These are phyloP conservation scores for Blepharisma stoltei DNA, from an alignment of 73 alveolate genomes.

Conservation along the genomic window DNA sequence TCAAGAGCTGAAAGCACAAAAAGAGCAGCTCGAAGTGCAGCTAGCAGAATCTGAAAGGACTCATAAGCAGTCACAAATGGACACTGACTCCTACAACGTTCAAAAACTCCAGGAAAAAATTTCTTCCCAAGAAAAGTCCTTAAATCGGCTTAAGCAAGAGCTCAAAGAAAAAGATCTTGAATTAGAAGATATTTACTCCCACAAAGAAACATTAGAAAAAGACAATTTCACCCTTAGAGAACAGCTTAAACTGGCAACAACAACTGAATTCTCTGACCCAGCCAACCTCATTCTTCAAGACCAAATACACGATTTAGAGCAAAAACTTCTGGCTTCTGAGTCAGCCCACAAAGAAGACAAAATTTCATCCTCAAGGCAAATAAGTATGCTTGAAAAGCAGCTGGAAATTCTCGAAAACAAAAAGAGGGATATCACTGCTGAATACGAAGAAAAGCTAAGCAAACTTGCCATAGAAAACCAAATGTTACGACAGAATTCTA, in stretches of 20 bases:
- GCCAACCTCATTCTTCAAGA: not conserved
- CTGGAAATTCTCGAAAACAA: not conserved
- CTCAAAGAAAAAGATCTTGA: not conserved
- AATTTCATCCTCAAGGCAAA: not conserved
- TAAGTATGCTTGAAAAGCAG: constrained; percentile 4
- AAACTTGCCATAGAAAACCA: not conserved
- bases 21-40: not conserved
- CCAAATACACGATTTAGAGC: not conserved
- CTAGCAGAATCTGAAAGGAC: not conserved
- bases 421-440: not conserved
- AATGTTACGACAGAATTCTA: not conserved
- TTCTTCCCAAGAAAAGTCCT: not conserved
- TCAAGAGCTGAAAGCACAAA: not conserved
- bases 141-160: not conserved
- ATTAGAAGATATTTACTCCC: not conserved
- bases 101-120: not conserved
- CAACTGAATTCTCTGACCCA: not conserved
- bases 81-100: not conserved
- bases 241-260: not conserved
- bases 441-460: not conserved
- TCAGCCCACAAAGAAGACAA: not conserved
- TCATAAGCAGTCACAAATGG: not conserved
- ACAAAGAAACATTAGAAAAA: not conserved
- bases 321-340: not conserved
- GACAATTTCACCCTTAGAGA: not conserved